Evolutionary conservation across 1,284 basidiomycete genomes (phyloP).

Genomic region (Irpex rosettiformis): DNA sequence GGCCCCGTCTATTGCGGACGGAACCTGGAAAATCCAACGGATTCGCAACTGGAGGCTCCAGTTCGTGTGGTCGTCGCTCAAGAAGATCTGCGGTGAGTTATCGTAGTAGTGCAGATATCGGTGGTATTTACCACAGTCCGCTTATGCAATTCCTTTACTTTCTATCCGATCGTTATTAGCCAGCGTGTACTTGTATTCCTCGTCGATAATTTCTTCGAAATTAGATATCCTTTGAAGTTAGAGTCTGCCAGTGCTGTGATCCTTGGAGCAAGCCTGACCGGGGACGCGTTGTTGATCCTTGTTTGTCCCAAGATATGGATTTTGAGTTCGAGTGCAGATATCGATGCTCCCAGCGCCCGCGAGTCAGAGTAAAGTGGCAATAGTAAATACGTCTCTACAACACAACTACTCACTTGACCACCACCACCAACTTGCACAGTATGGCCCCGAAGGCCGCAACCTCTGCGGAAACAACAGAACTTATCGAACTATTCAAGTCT

Average conservation of each 20-base stretch:
- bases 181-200: too few species aligned
- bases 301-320: conserved; percentile 1
- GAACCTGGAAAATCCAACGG: too few species aligned
- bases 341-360: background rate
- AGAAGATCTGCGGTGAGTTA: too few species aligned
- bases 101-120: too few species aligned
- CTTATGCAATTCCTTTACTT: too few species aligned
- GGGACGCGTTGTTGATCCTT: background rate
- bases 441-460: conserved; percentile 33
- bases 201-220: too few species aligned
- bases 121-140: too few species aligned
- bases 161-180: too few species aligned
- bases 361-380: background rate
- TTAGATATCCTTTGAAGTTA: too few species aligned
- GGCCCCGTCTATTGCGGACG: too few species aligned
- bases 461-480: conserved; percentile 31
- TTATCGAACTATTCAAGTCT: conserved; percentile 72
- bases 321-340: background rate
- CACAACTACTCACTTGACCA: background rate
- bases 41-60: too few species aligned
- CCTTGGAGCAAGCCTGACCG: background rate
- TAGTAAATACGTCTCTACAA: background rate
- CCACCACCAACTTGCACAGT: background rate
- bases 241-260: background rate
- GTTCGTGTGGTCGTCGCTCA: too few species aligned